Conservation (phyloP, 176 grass and related monocot species). For the Hordeum marinum region DNA sequence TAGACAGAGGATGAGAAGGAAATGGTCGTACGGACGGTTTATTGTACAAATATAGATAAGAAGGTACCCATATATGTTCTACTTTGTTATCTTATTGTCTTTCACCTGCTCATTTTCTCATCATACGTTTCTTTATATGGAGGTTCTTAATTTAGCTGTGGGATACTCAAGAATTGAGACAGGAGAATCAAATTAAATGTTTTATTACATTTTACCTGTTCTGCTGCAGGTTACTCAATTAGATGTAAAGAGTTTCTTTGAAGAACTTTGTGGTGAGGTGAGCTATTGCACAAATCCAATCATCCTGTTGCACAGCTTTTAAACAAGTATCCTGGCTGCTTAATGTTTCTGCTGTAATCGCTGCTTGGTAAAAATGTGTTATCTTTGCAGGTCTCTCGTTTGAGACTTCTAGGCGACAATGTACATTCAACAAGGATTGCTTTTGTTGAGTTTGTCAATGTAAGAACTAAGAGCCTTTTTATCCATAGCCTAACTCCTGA, state of each 20-base stretch:
- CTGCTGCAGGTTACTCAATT: conserved; percentile 63
- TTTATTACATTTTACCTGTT: conserved; percentile 9
- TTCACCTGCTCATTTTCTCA: background rate
- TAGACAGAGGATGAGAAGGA: conserved; percentile 91
- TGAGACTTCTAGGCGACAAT: conserved; percentile 93
- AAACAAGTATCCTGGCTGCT: background rate
- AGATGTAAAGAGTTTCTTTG: conserved; percentile 89
- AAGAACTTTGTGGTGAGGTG: conserved; percentile 81
- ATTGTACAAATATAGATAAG: conserved; percentile 99
- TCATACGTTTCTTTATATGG: background rate
- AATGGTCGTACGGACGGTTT: conserved; percentile 92
- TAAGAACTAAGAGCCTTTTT: conserved; percentile 37
- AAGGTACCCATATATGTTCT: conserved; percentile 39
- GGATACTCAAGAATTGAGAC: background rate
- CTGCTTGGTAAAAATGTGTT: conserved; percentile 14
- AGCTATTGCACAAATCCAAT: conserved; percentile 6
- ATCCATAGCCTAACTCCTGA: background rate
- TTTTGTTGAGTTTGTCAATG: conserved; percentile 90
- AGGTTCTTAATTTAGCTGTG: background rate
- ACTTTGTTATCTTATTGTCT: background rate
- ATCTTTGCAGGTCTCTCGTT: conserved; percentile 64
- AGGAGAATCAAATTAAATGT: conserved; percentile 7
- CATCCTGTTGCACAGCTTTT: background rate
- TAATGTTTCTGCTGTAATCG: background rate
- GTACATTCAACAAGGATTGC: conserved; percentile 86